phyloP scores from a whole-genome alignment of 495 filamentous ascomycete species.

The Aspergillus incahuasiensis region DNA sequence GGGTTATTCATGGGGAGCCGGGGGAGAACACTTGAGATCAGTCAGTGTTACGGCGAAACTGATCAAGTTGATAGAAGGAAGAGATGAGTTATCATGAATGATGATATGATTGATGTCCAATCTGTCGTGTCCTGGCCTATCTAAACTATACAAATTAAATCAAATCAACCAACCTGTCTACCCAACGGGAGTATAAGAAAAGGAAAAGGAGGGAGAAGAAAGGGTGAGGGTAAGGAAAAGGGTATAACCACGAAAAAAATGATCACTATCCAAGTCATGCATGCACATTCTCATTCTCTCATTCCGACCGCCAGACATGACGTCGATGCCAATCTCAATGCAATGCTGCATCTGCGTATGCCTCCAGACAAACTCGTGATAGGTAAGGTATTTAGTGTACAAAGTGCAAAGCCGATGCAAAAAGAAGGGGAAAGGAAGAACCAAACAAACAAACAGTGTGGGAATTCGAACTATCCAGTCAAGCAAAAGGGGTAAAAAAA shows the following conservation, averaged over 20 bases:
- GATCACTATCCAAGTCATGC: not conserved
- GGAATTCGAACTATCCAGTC: not conserved
- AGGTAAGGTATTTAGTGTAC: not conserved
- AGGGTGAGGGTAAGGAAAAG: not conserved
- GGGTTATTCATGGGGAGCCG: slow-evolving; percentile 12
- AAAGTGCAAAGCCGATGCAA: not conserved
- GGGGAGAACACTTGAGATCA: not conserved
- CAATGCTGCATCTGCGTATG: slow-evolving; percentile 1
- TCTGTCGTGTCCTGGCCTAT: not conserved
- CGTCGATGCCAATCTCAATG: not conserved
- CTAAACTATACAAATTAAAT: not conserved
- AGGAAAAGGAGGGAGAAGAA: not conserved
- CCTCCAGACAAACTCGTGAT: not conserved
- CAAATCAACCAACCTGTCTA: no score
- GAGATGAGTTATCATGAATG: not conserved
- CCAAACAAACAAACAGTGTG: not conserved
- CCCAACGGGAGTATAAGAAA: not conserved
- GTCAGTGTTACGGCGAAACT: not conserved
- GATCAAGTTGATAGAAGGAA: not conserved
- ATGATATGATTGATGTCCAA: not conserved
- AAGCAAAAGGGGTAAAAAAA: not conserved
- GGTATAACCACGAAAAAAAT: slow-evolving; percentile 1
- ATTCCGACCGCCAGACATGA: not conserved
- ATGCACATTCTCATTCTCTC: not conserved
- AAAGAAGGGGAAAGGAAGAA: no score